Evolutionary conservation across 768 basidiomycete species (phyloP).

Genomic region (Psilocybe sp.): DNA sequence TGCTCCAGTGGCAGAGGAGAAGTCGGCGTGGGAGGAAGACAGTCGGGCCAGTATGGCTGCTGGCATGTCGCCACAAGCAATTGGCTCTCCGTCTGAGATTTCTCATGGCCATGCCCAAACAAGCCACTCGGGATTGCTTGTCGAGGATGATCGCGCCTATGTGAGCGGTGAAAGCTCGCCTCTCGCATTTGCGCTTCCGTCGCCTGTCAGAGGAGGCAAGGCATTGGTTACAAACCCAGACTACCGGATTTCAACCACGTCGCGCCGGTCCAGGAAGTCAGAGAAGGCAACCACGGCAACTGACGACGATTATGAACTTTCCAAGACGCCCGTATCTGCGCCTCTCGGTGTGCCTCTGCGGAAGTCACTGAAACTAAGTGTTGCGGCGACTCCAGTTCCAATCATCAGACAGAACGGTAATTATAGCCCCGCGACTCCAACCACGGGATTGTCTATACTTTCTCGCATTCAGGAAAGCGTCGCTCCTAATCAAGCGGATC

Average conservation of each 20-base stretch:
- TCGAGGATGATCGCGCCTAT: neutral
- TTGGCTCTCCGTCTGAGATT: constrained; percentile 18
- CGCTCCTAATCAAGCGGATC: constrained; percentile 3
- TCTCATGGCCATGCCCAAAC: constrained; percentile 3
- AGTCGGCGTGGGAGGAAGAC: constrained; percentile 10
- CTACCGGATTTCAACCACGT: constrained; percentile 1
- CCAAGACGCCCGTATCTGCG: neutral
- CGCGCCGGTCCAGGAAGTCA: neutral
- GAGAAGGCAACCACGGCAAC: constrained; percentile 1
- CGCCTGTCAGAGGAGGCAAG: constrained; percentile 1
- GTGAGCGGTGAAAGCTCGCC: neutral
- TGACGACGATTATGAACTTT: neutral
- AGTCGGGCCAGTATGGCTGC: constrained; percentile 11
- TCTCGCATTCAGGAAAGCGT: neutral
- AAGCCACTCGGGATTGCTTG: neutral
- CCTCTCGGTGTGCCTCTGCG: neutral
- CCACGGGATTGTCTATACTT: constrained; percentile 9
- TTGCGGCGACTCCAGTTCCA: neutral
- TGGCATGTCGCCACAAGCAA: constrained; percentile 7
- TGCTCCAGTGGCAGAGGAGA: neutral
- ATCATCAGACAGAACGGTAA: neutral
- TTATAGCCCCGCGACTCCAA: constrained; percentile 11
- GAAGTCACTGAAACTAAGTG: neutral
- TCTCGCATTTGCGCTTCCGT: too few species aligned
- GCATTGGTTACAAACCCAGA: constrained; percentile 1